Evolutionary conservation across 495 filamentous ascomycete species (phyloP).

Genomic region (Penicillium goetzii): DNA sequence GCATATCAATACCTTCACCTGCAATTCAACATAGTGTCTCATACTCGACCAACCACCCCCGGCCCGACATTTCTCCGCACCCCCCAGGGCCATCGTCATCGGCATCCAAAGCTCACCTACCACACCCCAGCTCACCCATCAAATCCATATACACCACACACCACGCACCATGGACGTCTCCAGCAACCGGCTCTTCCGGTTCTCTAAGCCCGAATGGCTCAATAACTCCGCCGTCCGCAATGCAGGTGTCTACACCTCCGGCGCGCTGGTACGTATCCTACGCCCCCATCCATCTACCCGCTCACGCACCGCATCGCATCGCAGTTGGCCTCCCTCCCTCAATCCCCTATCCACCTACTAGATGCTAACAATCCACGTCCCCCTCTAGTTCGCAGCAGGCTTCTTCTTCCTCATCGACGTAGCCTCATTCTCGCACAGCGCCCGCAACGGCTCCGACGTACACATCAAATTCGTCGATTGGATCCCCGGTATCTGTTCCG

Average conservation of each 20-base stretch:
- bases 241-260: slow-evolving; percentile 82
- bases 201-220: slow-evolving; percentile 83
- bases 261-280: slow-evolving; percentile 71
- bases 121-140: slow-evolving; percentile 10
- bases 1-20: background rate
- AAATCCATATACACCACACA: slow-evolving; percentile 10
- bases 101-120: slow-evolving; percentile 20
- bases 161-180: slow-evolving; percentile 57
- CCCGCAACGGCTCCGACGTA: slow-evolving; percentile 74
- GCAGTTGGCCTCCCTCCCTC: background rate
- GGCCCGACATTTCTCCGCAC: slow-evolving; percentile 26
- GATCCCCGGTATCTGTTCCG: slow-evolving; percentile 94
- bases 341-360: background rate
- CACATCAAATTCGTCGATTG: slow-evolving; percentile 98
- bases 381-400: slow-evolving; percentile 83
- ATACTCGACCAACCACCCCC: background rate
- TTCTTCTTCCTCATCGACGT: slow-evolving; percentile 97
- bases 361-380: slow-evolving; percentile 23
- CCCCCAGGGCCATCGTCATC: slow-evolving; percentile 24
- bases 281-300: slow-evolving; percentile 4
- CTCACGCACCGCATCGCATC: background rate
- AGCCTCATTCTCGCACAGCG: slow-evolving; percentile 81
- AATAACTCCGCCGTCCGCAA: slow-evolving; percentile 83
- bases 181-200: slow-evolving; percentile 72
- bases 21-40: background rate